Conservation (phyloP, 176 grass and related monocot species). For the Ensete glaucum region DNA sequence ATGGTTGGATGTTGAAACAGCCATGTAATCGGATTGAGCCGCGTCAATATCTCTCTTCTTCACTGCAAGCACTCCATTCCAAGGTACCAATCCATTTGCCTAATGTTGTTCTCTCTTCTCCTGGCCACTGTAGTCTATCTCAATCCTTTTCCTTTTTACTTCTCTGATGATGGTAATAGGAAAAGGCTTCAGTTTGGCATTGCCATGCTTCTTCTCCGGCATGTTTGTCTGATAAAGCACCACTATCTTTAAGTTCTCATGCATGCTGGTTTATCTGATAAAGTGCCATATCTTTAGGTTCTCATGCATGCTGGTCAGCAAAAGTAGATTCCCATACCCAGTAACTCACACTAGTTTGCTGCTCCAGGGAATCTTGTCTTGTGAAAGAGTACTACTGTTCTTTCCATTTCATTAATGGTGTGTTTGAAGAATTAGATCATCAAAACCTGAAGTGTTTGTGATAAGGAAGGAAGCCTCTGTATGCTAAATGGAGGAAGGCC, state of each 20-base stretch:
- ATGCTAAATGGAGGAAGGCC: too few species aligned
- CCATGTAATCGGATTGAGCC: constrained; percentile 83
- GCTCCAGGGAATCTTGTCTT: background rate
- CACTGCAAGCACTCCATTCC: background rate
- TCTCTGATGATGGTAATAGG: background rate
- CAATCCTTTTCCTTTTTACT: background rate
- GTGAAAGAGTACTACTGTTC: background rate
- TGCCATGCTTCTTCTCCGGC: background rate
- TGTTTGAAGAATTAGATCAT: background rate
- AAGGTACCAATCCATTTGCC: background rate
- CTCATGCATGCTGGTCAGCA: constrained; percentile 6
- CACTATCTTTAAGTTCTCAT: background rate
- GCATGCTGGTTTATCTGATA: too few species aligned
- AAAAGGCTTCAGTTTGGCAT: background rate
- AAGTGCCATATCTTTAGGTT: background rate
- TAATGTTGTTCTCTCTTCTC: background rate
- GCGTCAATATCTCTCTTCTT: constrained; percentile 75
- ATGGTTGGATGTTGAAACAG: constrained; percentile 29
- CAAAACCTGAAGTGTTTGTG: background rate
- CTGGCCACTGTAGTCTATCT: too few species aligned
- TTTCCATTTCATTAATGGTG: background rate
- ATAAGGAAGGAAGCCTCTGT: too few species aligned
- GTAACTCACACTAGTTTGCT: background rate
- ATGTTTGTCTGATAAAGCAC: background rate
- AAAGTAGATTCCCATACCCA: constrained; percentile 4